These are phyloP conservation scores for Trichoderma sp. DNA, from an alignment of 2,329 filamentous ascomycete genomes.

Conservation along the genomic window DNA sequence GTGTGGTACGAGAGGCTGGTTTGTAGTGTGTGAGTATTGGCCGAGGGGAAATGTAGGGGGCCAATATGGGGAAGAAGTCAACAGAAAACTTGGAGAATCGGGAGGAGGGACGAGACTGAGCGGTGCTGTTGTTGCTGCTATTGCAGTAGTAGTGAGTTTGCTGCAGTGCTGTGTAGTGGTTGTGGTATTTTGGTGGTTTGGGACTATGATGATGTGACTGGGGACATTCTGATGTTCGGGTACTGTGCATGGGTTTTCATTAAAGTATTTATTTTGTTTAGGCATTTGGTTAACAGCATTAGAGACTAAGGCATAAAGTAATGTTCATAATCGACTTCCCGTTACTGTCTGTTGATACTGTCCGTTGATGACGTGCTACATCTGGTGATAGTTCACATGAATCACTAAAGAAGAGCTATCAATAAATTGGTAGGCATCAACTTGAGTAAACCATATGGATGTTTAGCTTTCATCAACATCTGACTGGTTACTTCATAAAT, in stretches of 20 bases:
- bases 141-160: constrained; percentile 7
- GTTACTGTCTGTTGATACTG: too few species aligned
- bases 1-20: constrained; percentile 56
- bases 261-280: neutral
- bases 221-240: neutral
- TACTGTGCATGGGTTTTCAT: neutral
- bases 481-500: too few species aligned
- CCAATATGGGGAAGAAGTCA: constrained; percentile 43
- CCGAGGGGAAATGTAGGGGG: constrained; percentile 63
- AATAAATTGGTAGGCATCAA: too few species aligned
- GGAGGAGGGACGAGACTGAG: neutral
- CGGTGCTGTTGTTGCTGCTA: neutral
- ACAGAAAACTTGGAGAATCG: neutral
- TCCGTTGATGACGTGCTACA: too few species aligned
- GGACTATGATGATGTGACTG: neutral
- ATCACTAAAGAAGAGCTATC: too few species aligned
- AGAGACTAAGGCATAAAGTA: neutral
- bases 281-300: neutral
- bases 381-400: too few species aligned
- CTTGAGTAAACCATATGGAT: too few species aligned
- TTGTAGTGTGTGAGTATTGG: constrained; percentile 68
- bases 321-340: neutral
- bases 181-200: constrained; percentile 8
- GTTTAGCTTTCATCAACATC: too few species aligned
- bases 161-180: neutral